Base-by-base conservation (phyloP, 2,329 filamentous ascomycete species). In the Elsinoe batatas region DNA sequence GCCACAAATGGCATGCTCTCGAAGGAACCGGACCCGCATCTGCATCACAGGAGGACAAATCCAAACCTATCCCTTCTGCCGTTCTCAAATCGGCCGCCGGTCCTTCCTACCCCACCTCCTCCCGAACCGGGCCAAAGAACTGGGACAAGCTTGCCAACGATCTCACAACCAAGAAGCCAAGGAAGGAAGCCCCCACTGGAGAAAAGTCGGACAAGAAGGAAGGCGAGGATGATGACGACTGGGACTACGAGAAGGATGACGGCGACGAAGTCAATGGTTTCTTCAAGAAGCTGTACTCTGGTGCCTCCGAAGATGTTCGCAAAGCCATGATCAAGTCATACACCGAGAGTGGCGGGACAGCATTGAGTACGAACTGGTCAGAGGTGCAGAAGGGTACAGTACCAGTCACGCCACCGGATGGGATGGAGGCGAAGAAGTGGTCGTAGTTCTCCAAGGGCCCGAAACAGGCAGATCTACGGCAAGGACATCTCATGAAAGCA, bases 311-410 rank as follows among this genome's bases (percentile, higher is more conserved):
- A 0, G 91, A 98, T 63, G 88, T 88, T 57, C 83, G 83, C 66
- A 82, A 90, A 1, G 93, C 93, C 7, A 98, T 98, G 93, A 88
- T 94, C 82, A 98, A 98, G 80, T 95, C 88, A 67, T 97, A 88
- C 65, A 78, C 83, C 12, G 91, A 98, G 76, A 96, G 91, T 70
- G 93, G 94, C 63, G 93, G 93, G 3, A 98, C 93, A 0, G 81
- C 87, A 2, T 74, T 98, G 50, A 96, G 89, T 70, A 98, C 93
- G 0, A 89, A 91, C 68, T 98, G 93, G 93, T 72, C 74, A 8
- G 87, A 95, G 59, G 91, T 96, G 17, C 80, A 81, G 51, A 79
- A 77, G 60, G 82, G 81, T 15, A 85, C 73, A 20, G 86, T 96
- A 22, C 81, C 88, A 67, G 87, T 83, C 0, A 71, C 75, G 35